Percentiles rank a stretch among this genome's conserved stretches.
phyloP scores from a whole-genome alignment of 352 stramenopile genomes.

The Plasmopara viticola region DNA sequence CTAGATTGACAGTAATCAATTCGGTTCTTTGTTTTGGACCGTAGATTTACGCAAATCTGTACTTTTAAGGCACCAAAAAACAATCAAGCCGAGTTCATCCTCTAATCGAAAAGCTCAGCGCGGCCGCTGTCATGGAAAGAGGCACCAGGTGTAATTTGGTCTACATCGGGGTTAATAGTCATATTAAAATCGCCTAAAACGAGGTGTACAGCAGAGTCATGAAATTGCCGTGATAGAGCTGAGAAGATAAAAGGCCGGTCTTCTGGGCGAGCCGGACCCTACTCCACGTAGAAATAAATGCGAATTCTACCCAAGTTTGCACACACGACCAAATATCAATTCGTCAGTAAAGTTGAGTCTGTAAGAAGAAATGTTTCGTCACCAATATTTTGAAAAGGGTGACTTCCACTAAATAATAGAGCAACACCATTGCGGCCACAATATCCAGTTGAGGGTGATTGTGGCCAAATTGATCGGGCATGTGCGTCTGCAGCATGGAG shows the following conservation, averaged over 20 bases:
- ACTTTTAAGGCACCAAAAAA: constrained; percentile 1
- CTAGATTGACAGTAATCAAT: background rate
- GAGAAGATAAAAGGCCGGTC: background rate
- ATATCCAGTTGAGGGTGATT: background rate
- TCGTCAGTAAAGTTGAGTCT: background rate
- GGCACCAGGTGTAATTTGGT: background rate
- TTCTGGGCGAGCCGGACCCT: background rate
- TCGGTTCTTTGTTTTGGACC: background rate
- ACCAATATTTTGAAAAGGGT: background rate
- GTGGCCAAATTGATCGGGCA: background rate
- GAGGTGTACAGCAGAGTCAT: background rate
- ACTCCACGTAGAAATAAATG: background rate
- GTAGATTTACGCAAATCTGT: background rate
- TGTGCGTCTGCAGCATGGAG: background rate
- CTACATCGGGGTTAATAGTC: background rate
- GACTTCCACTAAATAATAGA: background rate
- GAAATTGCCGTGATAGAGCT: background rate
- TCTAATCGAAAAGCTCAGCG: background rate
- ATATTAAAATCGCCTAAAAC: background rate
- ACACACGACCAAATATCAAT: background rate
- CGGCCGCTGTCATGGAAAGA: background rate
- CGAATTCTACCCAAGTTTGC: background rate
- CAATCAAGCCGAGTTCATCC: background rate
- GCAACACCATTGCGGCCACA: background rate
- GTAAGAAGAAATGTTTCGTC: background rate